Evolutionary conservation across 2,329 filamentous ascomycete species (phyloP), one percentile per base, ranked within the genome.

Genomic region (Fusarium neocosmosporiellum): DNA sequence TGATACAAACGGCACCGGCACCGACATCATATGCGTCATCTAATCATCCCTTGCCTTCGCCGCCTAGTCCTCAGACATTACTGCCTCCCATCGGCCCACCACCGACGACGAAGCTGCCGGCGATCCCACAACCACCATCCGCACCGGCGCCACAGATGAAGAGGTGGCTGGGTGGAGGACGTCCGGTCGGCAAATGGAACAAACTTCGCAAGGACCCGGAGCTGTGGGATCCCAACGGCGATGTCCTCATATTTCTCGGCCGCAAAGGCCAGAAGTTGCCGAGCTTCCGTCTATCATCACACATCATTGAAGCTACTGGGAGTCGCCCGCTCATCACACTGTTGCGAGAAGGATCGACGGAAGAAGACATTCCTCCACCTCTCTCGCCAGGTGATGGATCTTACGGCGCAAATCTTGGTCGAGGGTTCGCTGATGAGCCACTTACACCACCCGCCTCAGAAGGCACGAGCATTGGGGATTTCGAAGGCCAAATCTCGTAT

Each of bases 161-260:
- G 74, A 85, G 87, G 14, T 90, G 88, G 88, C 80, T 86, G 14
- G 88, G 88, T 0, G 82, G 80, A 4, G 87, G 87, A 1, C 80
- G 84, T 16, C 83, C 86, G 0, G 83, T 86, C 0, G 84, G 87
- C 59, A 81, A 84, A 33, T 90, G 88, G 88, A 89, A 88, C 73
- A 89, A 89, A 75, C 81, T 90, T 3, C 83, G 86, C 11, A 89
- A 89, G 75, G 89, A 91, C 57, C 87, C 88, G 2, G 89, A 90
- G 72, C 79, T 91, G 3, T 91, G 89, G 89, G 88, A 90, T 72
- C 85, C 86, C 0, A 88, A 89, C 65, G 89, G 89, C 24, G 89
- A 91, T 67, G 89, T 90, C 16, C 80, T 91, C 11, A 83, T 91
- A 2, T 91, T 86, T 75, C 84, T 90, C 7, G 84, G 86, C 0